Evolutionary conservation across 2,329 filamentous ascomycete species (phyloP).

Genomic region (Apiospora hydei): DNA sequence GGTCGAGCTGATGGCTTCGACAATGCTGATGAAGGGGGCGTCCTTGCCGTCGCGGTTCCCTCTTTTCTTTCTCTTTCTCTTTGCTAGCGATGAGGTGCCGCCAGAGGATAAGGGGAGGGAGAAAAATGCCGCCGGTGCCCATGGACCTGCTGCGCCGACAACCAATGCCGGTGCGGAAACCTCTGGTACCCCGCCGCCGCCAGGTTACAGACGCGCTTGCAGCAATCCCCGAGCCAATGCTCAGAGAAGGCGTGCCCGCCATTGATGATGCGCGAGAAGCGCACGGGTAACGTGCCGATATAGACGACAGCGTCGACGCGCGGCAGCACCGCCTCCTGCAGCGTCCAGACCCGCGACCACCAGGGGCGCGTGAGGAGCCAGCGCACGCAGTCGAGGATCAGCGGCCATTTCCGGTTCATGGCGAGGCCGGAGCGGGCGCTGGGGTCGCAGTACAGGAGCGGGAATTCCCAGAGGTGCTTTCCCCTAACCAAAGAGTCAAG

Average conservation of each 20-base stretch:
- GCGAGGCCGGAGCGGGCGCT: background rate
- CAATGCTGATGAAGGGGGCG: background rate
- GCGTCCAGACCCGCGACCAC: slow-evolving; percentile 14
- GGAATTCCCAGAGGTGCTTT: slow-evolving; percentile 17
- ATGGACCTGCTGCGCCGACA: background rate
- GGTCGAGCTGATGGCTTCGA: slow-evolving; percentile 14
- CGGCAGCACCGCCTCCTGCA: slow-evolving; percentile 17
- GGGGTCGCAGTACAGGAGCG: background rate
- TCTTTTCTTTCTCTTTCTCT: background rate
- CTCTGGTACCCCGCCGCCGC: slow-evolving; percentile 10
- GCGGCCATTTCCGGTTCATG: slow-evolving; percentile 11
- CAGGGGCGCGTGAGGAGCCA: slow-evolving; percentile 15
- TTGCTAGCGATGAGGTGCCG: background rate
- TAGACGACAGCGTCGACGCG: slow-evolving; percentile 1
- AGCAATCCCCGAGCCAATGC: background rate
- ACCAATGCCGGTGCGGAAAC: background rate
- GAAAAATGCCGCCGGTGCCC: background rate
- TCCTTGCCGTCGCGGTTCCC: background rate
- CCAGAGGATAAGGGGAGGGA: too few species aligned
- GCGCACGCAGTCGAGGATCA: background rate
- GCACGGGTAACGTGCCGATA: slow-evolving; percentile 7
- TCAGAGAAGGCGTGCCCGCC: background rate
- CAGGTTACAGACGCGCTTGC: slow-evolving; percentile 7
- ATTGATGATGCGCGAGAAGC: slow-evolving; percentile 9
- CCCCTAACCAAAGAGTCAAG: background rate